These are phyloP conservation scores for Chlorella vulgaris DNA, from an alignment of 139 green algal species.

Conservation along the genomic window DNA sequence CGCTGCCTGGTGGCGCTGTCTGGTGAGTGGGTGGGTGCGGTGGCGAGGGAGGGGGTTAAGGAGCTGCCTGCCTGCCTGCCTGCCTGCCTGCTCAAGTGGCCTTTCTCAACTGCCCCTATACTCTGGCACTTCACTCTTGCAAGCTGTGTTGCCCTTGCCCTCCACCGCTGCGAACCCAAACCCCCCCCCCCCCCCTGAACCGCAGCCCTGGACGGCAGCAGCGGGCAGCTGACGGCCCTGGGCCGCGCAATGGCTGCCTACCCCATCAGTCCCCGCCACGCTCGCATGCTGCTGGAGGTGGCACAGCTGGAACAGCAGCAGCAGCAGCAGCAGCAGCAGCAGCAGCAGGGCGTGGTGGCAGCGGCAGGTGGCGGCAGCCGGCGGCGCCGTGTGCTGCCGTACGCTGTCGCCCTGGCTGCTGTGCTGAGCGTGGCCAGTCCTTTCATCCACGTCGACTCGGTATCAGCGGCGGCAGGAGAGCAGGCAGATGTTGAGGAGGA, in stretches of 20 bases:
- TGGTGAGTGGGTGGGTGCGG: constrained; percentile 48
- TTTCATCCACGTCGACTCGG: constrained; percentile 74
- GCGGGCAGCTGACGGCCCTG: constrained; percentile 68
- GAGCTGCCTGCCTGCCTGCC: not conserved
- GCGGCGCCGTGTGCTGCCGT: constrained; percentile 52
- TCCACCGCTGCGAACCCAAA: no score
- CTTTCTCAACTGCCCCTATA: no score
- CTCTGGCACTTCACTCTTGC: not conserved
- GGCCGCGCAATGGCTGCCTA: constrained; percentile 84
- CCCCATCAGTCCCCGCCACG: constrained; percentile 87
- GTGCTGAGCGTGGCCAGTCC: constrained; percentile 83
- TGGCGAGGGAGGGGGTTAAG: not conserved
- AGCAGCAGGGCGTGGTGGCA: not conserved
- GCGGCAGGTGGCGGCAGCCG: constrained; percentile 17
- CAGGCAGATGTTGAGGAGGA: not conserved
- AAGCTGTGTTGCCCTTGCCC: not conserved
- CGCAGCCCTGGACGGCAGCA: constrained; percentile 11
- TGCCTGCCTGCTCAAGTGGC: not conserved
- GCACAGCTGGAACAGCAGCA: not conserved
- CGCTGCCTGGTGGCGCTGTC: constrained; percentile 68
- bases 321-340: constrained; percentile 1
- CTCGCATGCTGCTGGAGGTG: constrained; percentile 90
- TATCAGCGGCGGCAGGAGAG: constrained; percentile 23
- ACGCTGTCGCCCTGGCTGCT: constrained; percentile 84
- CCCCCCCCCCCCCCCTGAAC: not conserved